Evolutionary conservation across 1,139 yeast genomes (phyloP).

Genomic region (Taphrina sp.): DNA sequence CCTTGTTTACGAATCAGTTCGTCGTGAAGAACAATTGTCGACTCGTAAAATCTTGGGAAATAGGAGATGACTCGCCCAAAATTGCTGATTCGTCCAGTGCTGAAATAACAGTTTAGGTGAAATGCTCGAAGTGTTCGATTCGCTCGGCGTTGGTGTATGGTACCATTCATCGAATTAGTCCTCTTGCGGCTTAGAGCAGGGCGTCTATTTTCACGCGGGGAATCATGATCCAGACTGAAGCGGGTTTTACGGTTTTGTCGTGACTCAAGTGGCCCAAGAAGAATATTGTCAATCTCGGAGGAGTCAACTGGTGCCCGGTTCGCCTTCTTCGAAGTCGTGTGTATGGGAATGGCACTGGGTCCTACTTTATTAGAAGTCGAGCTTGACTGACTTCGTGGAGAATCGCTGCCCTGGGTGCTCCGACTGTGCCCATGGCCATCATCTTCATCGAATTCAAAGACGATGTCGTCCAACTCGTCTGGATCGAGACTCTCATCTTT

Average conservation of each 20-base stretch:
- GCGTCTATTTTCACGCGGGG: conserved; percentile 2
- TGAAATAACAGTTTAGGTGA: conserved; percentile 23
- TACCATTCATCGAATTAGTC: conserved; percentile 1
- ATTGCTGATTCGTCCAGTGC: conserved; percentile 34
- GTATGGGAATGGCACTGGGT: conserved; percentile 13
- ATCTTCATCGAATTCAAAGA: conserved; percentile 5
- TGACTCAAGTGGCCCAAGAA: conserved; percentile 18
- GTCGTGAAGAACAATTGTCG: conserved; percentile 31
- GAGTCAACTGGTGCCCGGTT: conserved; percentile 11
- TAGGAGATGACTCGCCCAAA: conserved; percentile 32
- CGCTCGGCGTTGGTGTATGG: conserved; percentile 18
- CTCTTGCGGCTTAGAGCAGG: conserved; percentile 25
- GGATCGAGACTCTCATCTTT: background rate
- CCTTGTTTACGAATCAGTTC: conserved; percentile 30
- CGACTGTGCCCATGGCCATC: background rate
- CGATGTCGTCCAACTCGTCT: conserved; percentile 11
- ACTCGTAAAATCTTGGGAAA: conserved; percentile 34
- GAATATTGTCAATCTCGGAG: conserved; percentile 22
- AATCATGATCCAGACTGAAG: conserved; percentile 15
- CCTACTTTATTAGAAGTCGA: too few species aligned
- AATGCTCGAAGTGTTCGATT: conserved; percentile 14
- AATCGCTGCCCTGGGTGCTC: background rate
- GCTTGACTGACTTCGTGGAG: background rate
- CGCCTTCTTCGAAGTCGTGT: background rate
- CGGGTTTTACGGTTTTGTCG: conserved; percentile 19